Evolutionary conservation across 164 flowering plant genomes (phyloP).

Genomic region (Chloranthus sessilifolius): DNA sequence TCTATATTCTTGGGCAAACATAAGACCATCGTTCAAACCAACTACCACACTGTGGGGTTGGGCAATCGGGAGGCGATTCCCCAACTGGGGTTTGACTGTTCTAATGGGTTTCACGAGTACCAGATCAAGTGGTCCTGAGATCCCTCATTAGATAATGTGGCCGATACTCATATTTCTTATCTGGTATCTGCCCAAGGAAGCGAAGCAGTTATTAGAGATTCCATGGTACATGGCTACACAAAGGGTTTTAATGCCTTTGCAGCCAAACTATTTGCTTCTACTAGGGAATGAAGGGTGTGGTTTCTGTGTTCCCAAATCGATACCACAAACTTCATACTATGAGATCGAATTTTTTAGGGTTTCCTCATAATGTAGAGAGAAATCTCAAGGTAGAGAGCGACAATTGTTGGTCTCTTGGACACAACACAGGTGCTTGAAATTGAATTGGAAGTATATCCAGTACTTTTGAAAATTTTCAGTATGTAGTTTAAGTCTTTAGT

Average conservation of each 20-base stretch:
- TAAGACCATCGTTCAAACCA: slow-evolving; percentile 44
- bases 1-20: slow-evolving; percentile 57
- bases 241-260: slow-evolving; percentile 69
- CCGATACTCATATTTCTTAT: no score
- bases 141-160: no score
- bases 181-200: no score
- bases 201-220: slow-evolving; percentile 33
- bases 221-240: slow-evolving; percentile 55
- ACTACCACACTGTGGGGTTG: slow-evolving; percentile 32
- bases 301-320: slow-evolving; percentile 44
- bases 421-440: no score
- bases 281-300: slow-evolving; percentile 41
- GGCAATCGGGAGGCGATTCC: slow-evolving; percentile 44
- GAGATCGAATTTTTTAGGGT: slow-evolving; percentile 69
- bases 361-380: slow-evolving; percentile 42
- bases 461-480: no score
- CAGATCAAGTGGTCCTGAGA: slow-evolving; percentile 51
- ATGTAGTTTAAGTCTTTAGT: no score
- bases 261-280: slow-evolving; percentile 48
- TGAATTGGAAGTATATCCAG: no score
- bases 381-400: slow-evolving; percentile 39
- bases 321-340: slow-evolving; percentile 65
- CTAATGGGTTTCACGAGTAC: slow-evolving; percentile 51
- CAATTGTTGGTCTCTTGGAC: slow-evolving; percentile 20
- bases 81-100: slow-evolving; percentile 40